Percentiles rank a stretch among this genome's conserved stretches.
phyloP scores from a whole-genome alignment of 2,329 filamentous ascomycete genomes.

The Didymella pomorum region DNA sequence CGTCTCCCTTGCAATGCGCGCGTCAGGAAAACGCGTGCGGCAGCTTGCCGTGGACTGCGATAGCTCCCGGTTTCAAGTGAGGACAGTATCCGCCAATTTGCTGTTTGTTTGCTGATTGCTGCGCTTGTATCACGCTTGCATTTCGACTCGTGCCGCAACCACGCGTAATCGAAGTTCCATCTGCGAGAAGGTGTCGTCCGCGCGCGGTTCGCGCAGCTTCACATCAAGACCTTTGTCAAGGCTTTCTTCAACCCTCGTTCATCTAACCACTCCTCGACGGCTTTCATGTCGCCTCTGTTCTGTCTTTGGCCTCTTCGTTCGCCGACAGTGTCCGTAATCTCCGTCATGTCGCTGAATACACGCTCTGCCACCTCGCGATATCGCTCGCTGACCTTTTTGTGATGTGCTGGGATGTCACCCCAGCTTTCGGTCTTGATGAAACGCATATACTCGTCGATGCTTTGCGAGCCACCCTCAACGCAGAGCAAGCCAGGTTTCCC shows the following conservation, averaged over 20 bases:
- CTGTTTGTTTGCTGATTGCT: no score
- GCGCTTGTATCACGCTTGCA: no score
- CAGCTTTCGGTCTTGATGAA: slow-evolving; percentile 71
- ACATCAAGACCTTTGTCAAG: slow-evolving; percentile 55
- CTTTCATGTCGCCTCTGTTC: slow-evolving; percentile 63
- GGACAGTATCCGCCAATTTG: no score
- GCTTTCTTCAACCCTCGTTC: slow-evolving; percentile 56
- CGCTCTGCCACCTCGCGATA: slow-evolving; percentile 55
- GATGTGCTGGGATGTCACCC: slow-evolving; percentile 68
- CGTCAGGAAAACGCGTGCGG: no score
- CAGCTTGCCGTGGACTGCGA: no score
- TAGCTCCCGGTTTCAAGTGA: no score
- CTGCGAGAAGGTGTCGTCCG: no score
- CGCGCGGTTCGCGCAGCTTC: not conserved
- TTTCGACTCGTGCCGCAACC: no score
- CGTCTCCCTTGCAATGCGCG: no score
- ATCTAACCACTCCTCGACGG: slow-evolving; percentile 60
- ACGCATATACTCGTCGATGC: slow-evolving; percentile 67
- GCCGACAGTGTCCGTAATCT: slow-evolving; percentile 62
- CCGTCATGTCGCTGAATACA: slow-evolving; percentile 64
- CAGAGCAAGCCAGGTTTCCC: slow-evolving; percentile 67
- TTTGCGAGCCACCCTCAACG: slow-evolving; percentile 57
- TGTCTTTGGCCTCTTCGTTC: slow-evolving; percentile 60
- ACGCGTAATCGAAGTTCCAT: no score
- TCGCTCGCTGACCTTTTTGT: slow-evolving; percentile 69